Conservation (phyloP, 78 protist species). For the Dictyostelium firmibasis region DNA sequence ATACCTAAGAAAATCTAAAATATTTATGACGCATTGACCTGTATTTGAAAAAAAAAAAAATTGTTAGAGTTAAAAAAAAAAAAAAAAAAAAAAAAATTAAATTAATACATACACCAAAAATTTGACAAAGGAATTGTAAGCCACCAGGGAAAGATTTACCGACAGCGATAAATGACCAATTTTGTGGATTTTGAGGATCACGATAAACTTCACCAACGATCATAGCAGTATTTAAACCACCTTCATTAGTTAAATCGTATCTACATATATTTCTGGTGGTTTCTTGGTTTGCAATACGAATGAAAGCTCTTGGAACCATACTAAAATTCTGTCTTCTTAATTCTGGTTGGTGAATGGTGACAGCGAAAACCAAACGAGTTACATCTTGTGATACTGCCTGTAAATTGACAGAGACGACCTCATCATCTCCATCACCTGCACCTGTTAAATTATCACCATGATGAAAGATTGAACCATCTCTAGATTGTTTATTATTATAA, state of each 20-base stretch:
- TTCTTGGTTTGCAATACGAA: slow-evolving; percentile 67
- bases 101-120: slow-evolving; percentile 22
- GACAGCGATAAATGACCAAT: slow-evolving; percentile 68
- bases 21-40: neutral
- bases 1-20: neutral
- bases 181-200: slow-evolving; percentile 12
- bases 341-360: slow-evolving; percentile 45
- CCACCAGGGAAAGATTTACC: slow-evolving; percentile 74
- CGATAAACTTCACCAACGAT: slow-evolving; percentile 64
- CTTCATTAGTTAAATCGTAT: slow-evolving; percentile 50
- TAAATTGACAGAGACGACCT: slow-evolving; percentile 25
- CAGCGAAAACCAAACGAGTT: slow-evolving; percentile 60
- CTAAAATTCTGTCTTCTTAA: slow-evolving; percentile 61
- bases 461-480: slow-evolving; percentile 46
- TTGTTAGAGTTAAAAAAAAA: neutral
- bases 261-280: slow-evolving; percentile 59
- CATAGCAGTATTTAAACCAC: slow-evolving; percentile 35
- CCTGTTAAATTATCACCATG: slow-evolving; percentile 80
- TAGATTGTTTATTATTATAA: slow-evolving; percentile 50
- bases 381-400: slow-evolving; percentile 53
- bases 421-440: slow-evolving; percentile 77
- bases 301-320: slow-evolving; percentile 64
- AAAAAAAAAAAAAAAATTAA: neutral
- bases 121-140: slow-evolving; percentile 52
- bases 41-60: neutral